Percentiles rank a stretch among this genome's conserved stretches.
Evolutionary conservation across 108 stramenopile genomes (phyloP).

Genomic region (Ochromonas danica): DNA sequence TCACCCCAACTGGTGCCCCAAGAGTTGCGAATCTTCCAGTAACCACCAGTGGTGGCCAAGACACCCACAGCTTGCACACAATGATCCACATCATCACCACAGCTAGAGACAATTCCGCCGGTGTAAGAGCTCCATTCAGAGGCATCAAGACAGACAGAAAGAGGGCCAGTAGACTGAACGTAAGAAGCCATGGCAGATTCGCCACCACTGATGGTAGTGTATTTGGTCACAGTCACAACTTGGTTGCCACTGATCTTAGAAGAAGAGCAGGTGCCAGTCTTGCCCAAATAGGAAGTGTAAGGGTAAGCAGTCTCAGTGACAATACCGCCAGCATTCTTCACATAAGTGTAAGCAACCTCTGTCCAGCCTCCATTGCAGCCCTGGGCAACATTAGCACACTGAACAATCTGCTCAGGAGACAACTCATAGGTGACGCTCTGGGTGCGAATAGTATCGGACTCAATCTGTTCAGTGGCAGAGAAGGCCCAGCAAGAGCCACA

Average conservation of each 20-base stretch:
- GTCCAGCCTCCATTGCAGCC: no score
- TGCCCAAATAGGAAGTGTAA: no score
- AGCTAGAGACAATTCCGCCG: conserved; percentile 21
- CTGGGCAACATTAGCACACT: neutral
- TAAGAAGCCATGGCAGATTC: neutral
- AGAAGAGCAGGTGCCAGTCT: no score
- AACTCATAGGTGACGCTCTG: neutral
- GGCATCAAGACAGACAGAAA: conserved; percentile 41
- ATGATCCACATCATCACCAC: neutral
- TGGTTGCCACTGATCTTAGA: neutral
- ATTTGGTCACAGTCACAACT: neutral
- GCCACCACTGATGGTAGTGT: neutral
- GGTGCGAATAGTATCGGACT: neutral
- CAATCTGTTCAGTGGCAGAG: conserved; percentile 5
- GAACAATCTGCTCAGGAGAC: neutral
- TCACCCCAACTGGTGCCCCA: conserved; percentile 40
- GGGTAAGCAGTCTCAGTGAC: no score
- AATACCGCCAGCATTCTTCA: no score
- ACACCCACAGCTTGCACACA: conserved; percentile 8
- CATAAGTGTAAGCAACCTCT: no score
- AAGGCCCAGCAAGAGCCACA: no score
- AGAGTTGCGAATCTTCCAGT: conserved; percentile 42
- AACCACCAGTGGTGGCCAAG: no score
- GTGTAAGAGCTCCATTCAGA: conserved; percentile 41
- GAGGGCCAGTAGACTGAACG: conserved; percentile 21